Conservation (phyloP, 192 early-diverging fungal species). For the Martensiomyces pterosporus region DNA sequence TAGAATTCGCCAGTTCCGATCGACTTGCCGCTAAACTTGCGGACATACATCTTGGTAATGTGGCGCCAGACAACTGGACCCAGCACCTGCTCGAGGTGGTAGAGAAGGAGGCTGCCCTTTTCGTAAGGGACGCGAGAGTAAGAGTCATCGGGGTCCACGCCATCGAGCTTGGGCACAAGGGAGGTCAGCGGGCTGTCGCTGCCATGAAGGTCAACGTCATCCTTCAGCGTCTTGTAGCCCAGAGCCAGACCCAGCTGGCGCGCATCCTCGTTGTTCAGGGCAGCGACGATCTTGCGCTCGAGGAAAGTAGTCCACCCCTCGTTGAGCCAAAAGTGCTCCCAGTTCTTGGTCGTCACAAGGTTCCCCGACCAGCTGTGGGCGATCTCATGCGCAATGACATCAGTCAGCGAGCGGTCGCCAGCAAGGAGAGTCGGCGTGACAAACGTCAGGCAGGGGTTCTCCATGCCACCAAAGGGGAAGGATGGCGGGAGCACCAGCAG, state of each 20-base stretch:
- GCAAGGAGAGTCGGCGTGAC: slow-evolving; percentile 97
- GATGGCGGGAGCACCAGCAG: slow-evolving; percentile 82
- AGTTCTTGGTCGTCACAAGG: slow-evolving; percentile 75
- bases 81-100: slow-evolving; percentile 83
- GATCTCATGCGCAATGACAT: slow-evolving; percentile 95
- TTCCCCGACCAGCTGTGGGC: slow-evolving; percentile 90
- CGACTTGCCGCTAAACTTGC: slow-evolving; percentile 71
- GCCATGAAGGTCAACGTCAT: slow-evolving; percentile 66
- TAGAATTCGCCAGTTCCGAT: slow-evolving; percentile 83
- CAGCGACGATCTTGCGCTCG: slow-evolving; percentile 84
- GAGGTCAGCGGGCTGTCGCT: slow-evolving; percentile 61
- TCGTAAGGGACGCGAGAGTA: slow-evolving; percentile 87
- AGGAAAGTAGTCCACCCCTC: slow-evolving; percentile 95
- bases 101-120: slow-evolving; percentile 93
- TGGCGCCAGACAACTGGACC: slow-evolving; percentile 75
- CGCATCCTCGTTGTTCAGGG: slow-evolving; percentile 70
- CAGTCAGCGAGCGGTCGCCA: slow-evolving; percentile 88
- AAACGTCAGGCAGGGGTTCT: slow-evolving; percentile 98
- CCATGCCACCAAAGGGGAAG: slow-evolving; percentile 89
- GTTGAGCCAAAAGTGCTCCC: slow-evolving; percentile 89
- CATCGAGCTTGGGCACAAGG: slow-evolving; percentile 68
- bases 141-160: slow-evolving; percentile 79
- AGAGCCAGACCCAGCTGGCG: slow-evolving; percentile 83
- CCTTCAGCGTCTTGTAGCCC: slow-evolving; percentile 69
- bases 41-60: slow-evolving; percentile 65